Base-by-base conservation (phyloP, 306 rosid genomes). In the Sicyos baderoa region DNA sequence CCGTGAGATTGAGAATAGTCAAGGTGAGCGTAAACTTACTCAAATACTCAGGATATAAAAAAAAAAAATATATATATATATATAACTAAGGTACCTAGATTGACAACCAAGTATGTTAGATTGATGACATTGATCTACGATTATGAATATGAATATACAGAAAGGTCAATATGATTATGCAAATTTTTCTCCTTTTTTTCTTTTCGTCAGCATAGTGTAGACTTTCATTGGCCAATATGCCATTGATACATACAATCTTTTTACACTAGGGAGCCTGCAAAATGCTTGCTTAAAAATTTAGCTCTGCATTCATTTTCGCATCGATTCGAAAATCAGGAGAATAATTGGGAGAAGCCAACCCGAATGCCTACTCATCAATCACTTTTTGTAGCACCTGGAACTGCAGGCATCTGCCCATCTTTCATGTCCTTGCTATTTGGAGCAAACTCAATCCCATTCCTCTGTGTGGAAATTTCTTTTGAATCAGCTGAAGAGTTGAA, bases 211-310 rank as follows among this genome's bases (percentile, higher is more conserved):
- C 54, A 0, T 44, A 45, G 53, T 42, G 52, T 44, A 64, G 54
- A 44, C 70, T 44, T 64, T 2, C 54, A 18, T 44, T 4, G 70
- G 70, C 37, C 70, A 19, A 65, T 6, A 9, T 65, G 70, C 54
- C 35, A 5, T 42, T 63, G 52, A 29, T 29, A 29, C 35, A 44
- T 65, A 65, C 35, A 19, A 21, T 4, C 1, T 22, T 48, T 42
- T 42, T 79, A 80, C 68, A 55, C 75, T 48, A 51, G 9, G 73
- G 77, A 73, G 17, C 76, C 29, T 55, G 73, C 73, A 51, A 76
- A 78, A 79, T 79, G 80, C 91, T 83, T 77, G 86, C 90, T 87
- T 85, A 74, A 83, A 86, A 86, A 87, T 70, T 75, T 80, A 77
- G 91, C 91, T 52, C 77, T 51, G 79, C 84, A 76, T 68, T 81